Evolutionary conservation across 345 rosid genomes (phyloP).

Genomic region (Punica granatum): DNA sequence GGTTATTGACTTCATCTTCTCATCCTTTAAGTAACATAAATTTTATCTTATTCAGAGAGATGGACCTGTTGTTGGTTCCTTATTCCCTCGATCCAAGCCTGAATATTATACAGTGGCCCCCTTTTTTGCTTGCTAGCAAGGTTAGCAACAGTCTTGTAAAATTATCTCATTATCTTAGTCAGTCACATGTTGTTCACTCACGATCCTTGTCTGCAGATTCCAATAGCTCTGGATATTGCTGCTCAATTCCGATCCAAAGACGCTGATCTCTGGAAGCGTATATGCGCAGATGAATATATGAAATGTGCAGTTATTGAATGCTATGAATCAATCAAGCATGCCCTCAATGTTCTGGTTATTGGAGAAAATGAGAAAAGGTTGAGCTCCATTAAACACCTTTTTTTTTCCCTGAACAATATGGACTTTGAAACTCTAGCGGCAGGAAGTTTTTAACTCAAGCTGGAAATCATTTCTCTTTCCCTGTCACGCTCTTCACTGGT

Average conservation of each 20-base stretch:
- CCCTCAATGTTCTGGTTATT: slow-evolving; percentile 62
- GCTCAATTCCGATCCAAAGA: slow-evolving; percentile 74
- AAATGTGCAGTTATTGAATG: slow-evolving; percentile 97
- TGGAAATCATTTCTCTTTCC: not conserved
- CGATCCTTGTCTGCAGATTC: slow-evolving; percentile 48
- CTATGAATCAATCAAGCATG: slow-evolving; percentile 84
- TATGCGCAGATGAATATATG: slow-evolving; percentile 94
- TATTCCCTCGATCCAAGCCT: slow-evolving; percentile 89
- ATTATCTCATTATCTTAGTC: slow-evolving; percentile 3
- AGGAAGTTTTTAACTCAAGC: not conserved
- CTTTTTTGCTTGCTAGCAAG: slow-evolving; percentile 97
- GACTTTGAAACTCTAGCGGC: not conserved
- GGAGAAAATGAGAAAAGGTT: slow-evolving; percentile 98
- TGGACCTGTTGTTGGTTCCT: slow-evolving; percentile 93
- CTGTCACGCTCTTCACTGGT: not conserved
- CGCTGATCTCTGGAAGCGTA: slow-evolving; percentile 92
- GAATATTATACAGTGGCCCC: slow-evolving; percentile 96
- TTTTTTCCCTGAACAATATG: not conserved
- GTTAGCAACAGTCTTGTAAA: slow-evolving; percentile 29
- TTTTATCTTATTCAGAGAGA: slow-evolving; percentile 58
- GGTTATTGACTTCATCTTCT: slow-evolving; percentile 7
- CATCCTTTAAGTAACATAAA: slow-evolving; percentile 18
- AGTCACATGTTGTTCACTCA: slow-evolving; percentile 7
- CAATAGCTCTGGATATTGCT: slow-evolving; percentile 95
- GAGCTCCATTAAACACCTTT: not conserved